A percentile compares a stretch with the other conserved stretches of the same genome.
Evolutionary conservation across 2,329 filamentous ascomycete genomes (phyloP).

Genomic region (Pseudocercospora pini-densiflorae): DNA sequence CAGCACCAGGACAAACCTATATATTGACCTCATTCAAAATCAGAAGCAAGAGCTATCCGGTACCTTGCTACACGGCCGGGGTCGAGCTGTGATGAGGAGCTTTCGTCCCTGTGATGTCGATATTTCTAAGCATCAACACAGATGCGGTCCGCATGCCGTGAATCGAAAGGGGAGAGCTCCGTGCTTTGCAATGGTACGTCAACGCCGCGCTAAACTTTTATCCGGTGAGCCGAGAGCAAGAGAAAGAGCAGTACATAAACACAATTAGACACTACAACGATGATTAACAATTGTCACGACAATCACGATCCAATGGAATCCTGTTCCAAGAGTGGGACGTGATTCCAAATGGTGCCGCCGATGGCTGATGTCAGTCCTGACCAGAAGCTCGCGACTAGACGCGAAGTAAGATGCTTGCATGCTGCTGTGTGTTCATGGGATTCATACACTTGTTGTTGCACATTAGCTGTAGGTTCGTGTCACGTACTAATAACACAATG

Average conservation of each 20-base stretch:
- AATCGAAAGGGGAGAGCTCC: background rate
- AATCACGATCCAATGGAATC: background rate
- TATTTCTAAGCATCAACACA: background rate
- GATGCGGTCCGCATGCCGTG: background rate
- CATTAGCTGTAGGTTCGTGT: background rate
- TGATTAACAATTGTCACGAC: background rate
- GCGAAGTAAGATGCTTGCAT: background rate
- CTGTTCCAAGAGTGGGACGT: background rate
- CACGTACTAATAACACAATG: background rate
- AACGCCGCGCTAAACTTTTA: background rate
- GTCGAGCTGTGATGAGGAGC: background rate
- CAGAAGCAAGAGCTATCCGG: background rate
- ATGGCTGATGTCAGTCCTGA: background rate
- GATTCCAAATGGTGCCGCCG: background rate
- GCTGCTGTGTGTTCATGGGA: background rate
- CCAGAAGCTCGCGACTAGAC: background rate
- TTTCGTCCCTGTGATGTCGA: background rate
- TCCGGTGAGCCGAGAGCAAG: background rate
- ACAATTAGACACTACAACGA: background rate
- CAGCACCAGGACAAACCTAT: slow-evolving; percentile 23
- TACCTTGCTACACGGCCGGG: background rate
- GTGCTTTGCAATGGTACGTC: background rate
- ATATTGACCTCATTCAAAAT: slow-evolving; percentile 22
- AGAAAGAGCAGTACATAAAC: background rate
- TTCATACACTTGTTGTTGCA: background rate